Evolutionary conservation across 371 early-diverging fungal genomes (phyloP).

Genomic region (Aphelidium insulamus): DNA sequence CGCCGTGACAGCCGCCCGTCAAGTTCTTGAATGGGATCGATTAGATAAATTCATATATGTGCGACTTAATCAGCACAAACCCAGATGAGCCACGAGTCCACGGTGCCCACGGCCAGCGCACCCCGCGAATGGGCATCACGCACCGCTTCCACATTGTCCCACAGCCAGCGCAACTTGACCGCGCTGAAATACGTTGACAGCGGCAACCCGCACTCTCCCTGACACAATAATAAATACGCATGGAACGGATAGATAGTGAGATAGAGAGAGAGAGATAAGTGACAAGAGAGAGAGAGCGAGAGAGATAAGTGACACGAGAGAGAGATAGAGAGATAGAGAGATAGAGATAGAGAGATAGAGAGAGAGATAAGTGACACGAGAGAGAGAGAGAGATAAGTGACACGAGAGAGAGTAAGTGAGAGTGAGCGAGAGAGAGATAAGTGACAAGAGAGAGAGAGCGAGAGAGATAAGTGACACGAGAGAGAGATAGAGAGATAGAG

Average conservation of each 20-base stretch:
- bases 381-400: neutral
- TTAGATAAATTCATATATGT: conserved; percentile 1
- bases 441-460: neutral
- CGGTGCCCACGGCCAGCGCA: conserved; percentile 57
- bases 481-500: too few species aligned
- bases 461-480: neutral
- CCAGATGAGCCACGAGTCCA: conserved; percentile 83
- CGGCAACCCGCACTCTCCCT: conserved; percentile 58
- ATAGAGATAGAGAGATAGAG: too few species aligned
- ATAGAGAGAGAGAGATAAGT: neutral
- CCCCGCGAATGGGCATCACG: conserved; percentile 35
- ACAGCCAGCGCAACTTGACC: conserved; percentile 75
- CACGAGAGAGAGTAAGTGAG: too few species aligned
- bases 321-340: too few species aligned
- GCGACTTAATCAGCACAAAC: conserved; percentile 12
- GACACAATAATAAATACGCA: neutral
- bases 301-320: neutral
- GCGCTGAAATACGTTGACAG: conserved; percentile 83
- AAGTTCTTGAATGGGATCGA: conserved; percentile 28
- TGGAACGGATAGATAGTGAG: neutral
- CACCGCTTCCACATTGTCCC: conserved; percentile 53
- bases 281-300: neutral
- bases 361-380: neutral
- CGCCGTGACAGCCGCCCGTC: conserved; percentile 44
- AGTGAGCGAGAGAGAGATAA: too few species aligned